Conservation (phyloP, 1,284 basidiomycete genomes). For the Kwoniella shivajii region DNA sequence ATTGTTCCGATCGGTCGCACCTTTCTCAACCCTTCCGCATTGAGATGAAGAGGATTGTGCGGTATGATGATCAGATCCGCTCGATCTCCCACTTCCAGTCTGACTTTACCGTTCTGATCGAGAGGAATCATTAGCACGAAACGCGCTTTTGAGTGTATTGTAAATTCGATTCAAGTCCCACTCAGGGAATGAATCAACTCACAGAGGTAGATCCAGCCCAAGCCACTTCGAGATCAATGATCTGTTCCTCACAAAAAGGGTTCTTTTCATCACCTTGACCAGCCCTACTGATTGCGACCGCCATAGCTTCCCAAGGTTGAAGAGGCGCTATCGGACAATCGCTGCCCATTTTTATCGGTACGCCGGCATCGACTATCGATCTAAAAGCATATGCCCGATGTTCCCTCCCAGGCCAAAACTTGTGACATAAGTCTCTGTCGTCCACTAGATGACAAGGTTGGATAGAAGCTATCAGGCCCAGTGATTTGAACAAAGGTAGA, state of each 20-base stretch:
- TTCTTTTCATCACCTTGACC: conserved; percentile 7
- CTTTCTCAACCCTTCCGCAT: too few species aligned
- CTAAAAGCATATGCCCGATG: conserved; percentile 42
- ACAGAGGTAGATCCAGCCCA: conserved; percentile 27
- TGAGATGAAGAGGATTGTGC: too few species aligned
- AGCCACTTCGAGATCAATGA: conserved; percentile 28
- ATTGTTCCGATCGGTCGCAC: too few species aligned
- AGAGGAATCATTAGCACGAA: too few species aligned
- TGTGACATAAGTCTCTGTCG: conserved; percentile 40
- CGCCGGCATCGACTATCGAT: conserved; percentile 35
- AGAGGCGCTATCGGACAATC: conserved; percentile 46
- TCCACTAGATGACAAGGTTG: conserved; percentile 49
- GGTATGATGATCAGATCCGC: too few species aligned
- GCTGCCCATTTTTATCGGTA: conserved; percentile 43
- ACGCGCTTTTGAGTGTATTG: too few species aligned
- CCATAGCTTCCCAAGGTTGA: conserved; percentile 47
- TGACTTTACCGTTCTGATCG: too few species aligned
- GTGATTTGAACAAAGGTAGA: conserved; percentile 31
- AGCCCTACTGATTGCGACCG: conserved; percentile 33
- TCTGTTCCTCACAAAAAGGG: conserved; percentile 25
- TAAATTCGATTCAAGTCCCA: too few species aligned
- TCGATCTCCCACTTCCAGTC: too few species aligned
- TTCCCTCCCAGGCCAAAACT: conserved; percentile 46
- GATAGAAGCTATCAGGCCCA: conserved; percentile 43
- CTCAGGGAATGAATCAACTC: too few species aligned